Evolutionary conservation across 78 protist species (phyloP), one percentile per base, ranked within the genome.

Genomic region (Dictyostelium citrinum): DNA sequence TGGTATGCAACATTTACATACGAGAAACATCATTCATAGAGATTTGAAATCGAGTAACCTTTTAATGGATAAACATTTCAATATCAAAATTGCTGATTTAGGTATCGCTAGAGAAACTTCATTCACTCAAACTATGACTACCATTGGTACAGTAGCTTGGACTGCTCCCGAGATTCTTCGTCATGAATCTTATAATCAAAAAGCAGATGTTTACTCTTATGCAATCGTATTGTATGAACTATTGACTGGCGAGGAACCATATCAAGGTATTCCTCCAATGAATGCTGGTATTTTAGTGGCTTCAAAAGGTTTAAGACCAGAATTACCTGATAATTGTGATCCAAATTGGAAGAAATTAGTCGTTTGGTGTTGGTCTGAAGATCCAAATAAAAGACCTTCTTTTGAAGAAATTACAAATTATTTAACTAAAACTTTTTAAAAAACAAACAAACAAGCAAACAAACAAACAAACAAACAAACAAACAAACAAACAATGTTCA

Each of bases 81-180:
- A 88, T 78, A 33, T 88, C 3, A 88, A 88, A 35, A 88, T 88
- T 1, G 93, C 93, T 33, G 93, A 88, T 68, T 51, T 88, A 6
- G 93, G 93, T 49, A 88, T 88, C 46, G 93, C 93, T 0, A 76
- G 93, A 46, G 93, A 88, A 33, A 88, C 93, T 17, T 79, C 93
- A 33, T 88, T 88, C 70, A 88, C 93, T 78, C 93, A 88, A 39
- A 88, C 93, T 31, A 88, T 88, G 93, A 88, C 93, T 9, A 88
- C 93, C 1, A 88, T 88, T 78, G 93, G 93, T 45, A 88, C 93
- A 1, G 93, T 88, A 33, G 93, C 93, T n/a, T 88, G 93, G 93
- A 88, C 93, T 5, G 93, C 93, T 10, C 93, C 93, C 35, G 93
- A 88, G 75, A 88, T 88, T 49, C 81, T 88, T 5, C 64, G 93